Percentiles rank a stretch among this genome's conserved stretches.
These are phyloP conservation scores for Metschnikowia vanudenii DNA, from an alignment of 805 yeast genomes.

Conservation along the genomic window DNA sequence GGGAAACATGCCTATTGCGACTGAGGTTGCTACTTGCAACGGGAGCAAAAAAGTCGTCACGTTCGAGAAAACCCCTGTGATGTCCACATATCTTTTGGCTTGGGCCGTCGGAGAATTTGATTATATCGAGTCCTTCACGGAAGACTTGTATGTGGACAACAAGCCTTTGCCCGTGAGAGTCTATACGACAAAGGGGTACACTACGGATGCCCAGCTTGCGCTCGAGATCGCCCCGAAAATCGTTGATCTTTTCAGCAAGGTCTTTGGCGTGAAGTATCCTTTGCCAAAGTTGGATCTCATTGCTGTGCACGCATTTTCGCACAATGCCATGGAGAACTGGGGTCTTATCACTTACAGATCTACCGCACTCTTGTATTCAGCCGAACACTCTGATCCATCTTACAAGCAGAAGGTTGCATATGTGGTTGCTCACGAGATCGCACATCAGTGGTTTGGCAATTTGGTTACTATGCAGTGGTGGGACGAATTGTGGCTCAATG, in stretches of 20 bases:
- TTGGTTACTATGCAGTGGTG: slow-evolving; percentile 92
- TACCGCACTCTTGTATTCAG: slow-evolving; percentile 49
- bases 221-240: slow-evolving; percentile 47
- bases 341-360: slow-evolving; percentile 70
- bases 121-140: slow-evolving; percentile 47
- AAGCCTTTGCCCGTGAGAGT: slow-evolving; percentile 48
- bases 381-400: slow-evolving; percentile 44
- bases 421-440: slow-evolving; percentile 82
- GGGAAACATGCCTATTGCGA: slow-evolving; percentile 47
- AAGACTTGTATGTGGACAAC: slow-evolving; percentile 34
- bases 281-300: slow-evolving; percentile 78
- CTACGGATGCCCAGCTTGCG: slow-evolving; percentile 48
- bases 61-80: slow-evolving; percentile 49
- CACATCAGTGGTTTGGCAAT: slow-evolving; percentile 92
- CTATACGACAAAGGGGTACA: slow-evolving; percentile 51
- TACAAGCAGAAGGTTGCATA: slow-evolving; percentile 73
- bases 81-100: slow-evolving; percentile 57
- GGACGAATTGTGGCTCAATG: slow-evolving; percentile 89
- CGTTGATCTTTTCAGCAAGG: slow-evolving; percentile 47
- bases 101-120: slow-evolving; percentile 61
- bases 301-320: slow-evolving; percentile 76
- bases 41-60: slow-evolving; percentile 25
- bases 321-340: slow-evolving; percentile 93
- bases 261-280: slow-evolving; percentile 60
- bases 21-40: not conserved